phyloP scores from a whole-genome alignment of 202 grass and related monocot genomes.

The Elaeis oleifera region DNA sequence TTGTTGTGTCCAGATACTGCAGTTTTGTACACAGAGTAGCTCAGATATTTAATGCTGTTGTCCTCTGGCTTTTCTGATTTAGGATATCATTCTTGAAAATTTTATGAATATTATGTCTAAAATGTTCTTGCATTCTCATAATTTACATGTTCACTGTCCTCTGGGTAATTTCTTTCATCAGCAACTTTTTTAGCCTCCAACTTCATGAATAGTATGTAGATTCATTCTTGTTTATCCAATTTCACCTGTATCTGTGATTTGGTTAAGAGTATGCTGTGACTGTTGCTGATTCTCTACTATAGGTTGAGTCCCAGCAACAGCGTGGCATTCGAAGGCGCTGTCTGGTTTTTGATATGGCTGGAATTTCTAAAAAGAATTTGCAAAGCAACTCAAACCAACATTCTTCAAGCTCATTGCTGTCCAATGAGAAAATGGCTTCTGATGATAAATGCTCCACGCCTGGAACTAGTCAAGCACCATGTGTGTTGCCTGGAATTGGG shows the following conservation, averaged over 20 bases:
- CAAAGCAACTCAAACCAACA: slow-evolving; percentile 20
- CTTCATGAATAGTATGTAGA: too few relatives aligned
- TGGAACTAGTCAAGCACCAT: slow-evolving; percentile 39
- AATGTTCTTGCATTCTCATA: too few relatives aligned
- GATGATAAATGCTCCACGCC: slow-evolving; percentile 29
- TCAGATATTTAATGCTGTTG: too few relatives aligned
- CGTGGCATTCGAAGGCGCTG: slow-evolving; percentile 77
- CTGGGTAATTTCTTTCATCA: too few relatives aligned
- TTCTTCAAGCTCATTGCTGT: slow-evolving; percentile 29
- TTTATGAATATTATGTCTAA: too few relatives aligned
- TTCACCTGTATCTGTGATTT: background rate
- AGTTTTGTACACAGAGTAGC: too few relatives aligned
- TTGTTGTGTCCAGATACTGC: too few relatives aligned
- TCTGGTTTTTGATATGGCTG: slow-evolving; percentile 70
- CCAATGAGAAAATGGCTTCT: slow-evolving; percentile 42
- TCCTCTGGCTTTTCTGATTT: too few relatives aligned
- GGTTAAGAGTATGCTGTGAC: slow-evolving; percentile 10
- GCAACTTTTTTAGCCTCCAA: too few relatives aligned
- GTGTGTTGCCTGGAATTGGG: slow-evolving; percentile 66
- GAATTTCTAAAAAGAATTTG: slow-evolving; percentile 37
- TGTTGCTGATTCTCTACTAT: slow-evolving; percentile 9
- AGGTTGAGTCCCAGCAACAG: slow-evolving; percentile 77
- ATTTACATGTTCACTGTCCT: too few relatives aligned
- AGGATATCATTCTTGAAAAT: too few relatives aligned
- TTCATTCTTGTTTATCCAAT: too few relatives aligned